Percentiles rank a stretch among this genome's conserved stretches.
These are phyloP conservation scores for Microdochium trichocladiopsis DNA, from an alignment of 2,329 filamentous ascomycete species.

Conservation along the genomic window DNA sequence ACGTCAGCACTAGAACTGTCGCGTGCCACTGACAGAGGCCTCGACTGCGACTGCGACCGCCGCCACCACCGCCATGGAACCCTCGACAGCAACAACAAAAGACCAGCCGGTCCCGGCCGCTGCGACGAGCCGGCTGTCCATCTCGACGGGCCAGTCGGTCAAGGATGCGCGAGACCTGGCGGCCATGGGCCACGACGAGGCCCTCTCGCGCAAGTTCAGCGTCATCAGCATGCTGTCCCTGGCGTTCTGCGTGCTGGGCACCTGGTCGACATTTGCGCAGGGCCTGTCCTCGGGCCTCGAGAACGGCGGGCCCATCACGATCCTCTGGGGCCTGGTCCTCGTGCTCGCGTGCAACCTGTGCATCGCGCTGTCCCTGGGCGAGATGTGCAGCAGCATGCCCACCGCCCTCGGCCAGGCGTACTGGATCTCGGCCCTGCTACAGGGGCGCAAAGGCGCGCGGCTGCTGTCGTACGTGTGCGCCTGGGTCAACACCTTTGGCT, in stretches of 20 bases:
- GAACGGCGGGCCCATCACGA: constrained; percentile 45
- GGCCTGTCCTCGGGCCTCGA: constrained; percentile 41
- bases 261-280: constrained; percentile 51
- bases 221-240: constrained; percentile 50
- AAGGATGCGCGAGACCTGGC: constrained; percentile 30
- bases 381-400: constrained; percentile 51
- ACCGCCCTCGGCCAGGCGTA: constrained; percentile 54
- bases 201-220: constrained; percentile 38
- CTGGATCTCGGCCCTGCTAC: constrained; percentile 38
- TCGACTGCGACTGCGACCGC: too few relatives aligned
- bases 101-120: too few relatives aligned
- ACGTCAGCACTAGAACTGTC: too few relatives aligned
- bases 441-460: constrained; percentile 30
- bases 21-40: too few relatives aligned
- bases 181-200: constrained; percentile 29
- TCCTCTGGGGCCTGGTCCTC: constrained; percentile 47
- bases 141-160: background rate
- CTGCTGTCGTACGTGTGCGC: constrained; percentile 50
- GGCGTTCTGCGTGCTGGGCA: constrained; percentile 49
- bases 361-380: constrained; percentile 47
- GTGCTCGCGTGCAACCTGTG: constrained; percentile 45
- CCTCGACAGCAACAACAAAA: too few relatives aligned
- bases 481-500: constrained; percentile 54
- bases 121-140: too few relatives aligned
- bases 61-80: too few relatives aligned